Conservation (phyloP, 1,284 basidiomycete species). For the Hymenochaete sp. region DNA sequence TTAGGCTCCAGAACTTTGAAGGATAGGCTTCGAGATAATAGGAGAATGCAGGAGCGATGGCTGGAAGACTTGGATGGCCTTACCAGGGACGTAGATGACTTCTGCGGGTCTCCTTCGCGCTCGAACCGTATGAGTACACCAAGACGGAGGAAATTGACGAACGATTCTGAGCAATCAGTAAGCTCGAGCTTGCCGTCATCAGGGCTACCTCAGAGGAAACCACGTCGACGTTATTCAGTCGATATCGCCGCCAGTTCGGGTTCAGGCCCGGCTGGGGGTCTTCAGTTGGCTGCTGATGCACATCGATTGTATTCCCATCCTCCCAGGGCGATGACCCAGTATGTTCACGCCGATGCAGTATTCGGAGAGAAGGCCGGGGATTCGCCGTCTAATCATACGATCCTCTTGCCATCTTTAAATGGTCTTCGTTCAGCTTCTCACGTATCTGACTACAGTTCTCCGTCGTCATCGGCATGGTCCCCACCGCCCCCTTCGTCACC, state of each 20-base stretch:
- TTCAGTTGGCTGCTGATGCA: conserved; percentile 22
- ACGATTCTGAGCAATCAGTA: conserved; percentile 27
- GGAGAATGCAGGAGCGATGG: conserved; percentile 44
- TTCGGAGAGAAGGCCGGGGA: conserved; percentile 39
- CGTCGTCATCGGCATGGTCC: conserved; percentile 14
- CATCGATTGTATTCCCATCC: conserved; percentile 30
- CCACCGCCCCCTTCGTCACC: conserved; percentile 11
- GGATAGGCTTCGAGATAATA: conserved; percentile 36
- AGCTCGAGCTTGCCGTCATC: conserved; percentile 45
- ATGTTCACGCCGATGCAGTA: conserved; percentile 30
- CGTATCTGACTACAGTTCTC: conserved; percentile 11
- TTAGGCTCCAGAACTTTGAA: conserved; percentile 23
- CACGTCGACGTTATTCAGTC: conserved; percentile 7
- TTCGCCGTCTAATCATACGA: conserved; percentile 31
- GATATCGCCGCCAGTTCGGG: conserved; percentile 9
- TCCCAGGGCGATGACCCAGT: conserved; percentile 67
- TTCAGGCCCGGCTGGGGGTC: conserved; percentile 18
- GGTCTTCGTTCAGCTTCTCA: conserved; percentile 43
- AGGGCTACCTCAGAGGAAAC: conserved; percentile 20
- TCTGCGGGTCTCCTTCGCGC: conserved; percentile 20
- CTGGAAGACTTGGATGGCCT: conserved; percentile 61
- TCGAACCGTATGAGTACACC: conserved; percentile 15
- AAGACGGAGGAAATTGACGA: background rate
- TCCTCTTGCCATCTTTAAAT: conserved; percentile 60
- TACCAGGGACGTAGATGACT: conserved; percentile 44